These are phyloP conservation scores for Camellia lanceoleosa DNA, from an alignment of 148 eudicot genomes.

Conservation along the genomic window DNA sequence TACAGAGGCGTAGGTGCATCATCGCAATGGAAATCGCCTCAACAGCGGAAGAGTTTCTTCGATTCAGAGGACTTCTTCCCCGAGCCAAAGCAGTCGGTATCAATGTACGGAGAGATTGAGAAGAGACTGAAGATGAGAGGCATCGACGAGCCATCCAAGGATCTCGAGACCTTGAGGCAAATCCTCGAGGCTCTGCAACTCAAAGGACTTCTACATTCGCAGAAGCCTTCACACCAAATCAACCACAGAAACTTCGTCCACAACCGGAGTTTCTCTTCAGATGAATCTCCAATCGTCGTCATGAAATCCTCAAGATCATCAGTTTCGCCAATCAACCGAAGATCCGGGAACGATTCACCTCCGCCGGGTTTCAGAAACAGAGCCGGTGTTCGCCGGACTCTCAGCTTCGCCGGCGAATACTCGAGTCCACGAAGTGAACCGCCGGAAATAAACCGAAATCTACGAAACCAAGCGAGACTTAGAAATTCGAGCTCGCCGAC, in stretches of 20 bases:
- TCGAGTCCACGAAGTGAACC: constrained; percentile 36
- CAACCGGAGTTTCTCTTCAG: constrained; percentile 30
- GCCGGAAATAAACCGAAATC: constrained; percentile 26
- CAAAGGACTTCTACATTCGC: constrained; percentile 76
- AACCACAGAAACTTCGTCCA: constrained; percentile 40
- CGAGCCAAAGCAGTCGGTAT: constrained; percentile 46
- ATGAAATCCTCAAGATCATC: constrained; percentile 52
- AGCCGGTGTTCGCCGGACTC: constrained; percentile 28
- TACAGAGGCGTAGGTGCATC: constrained; percentile 18
- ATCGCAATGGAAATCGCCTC: constrained; percentile 32
- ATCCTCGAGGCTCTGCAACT: constrained; percentile 87
- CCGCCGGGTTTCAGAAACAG: constrained; percentile 22
- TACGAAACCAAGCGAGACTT: constrained; percentile 25
- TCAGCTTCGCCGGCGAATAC: constrained; percentile 27
- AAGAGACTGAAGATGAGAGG: constrained; percentile 68
- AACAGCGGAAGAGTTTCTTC: constrained; percentile 50
- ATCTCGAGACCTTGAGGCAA: constrained; percentile 77
- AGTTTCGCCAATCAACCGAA: constrained; percentile 18
- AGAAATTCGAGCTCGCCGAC: constrained; percentile 41
- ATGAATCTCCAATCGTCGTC: constrained; percentile 59
- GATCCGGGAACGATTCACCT: constrained; percentile 22
- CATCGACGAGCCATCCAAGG: constrained; percentile 67
- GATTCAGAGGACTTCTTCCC: constrained; percentile 73
- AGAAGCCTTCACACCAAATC: constrained; percentile 24
- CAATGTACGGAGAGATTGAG: constrained; percentile 71